Percentiles rank a stretch among this genome's conserved stretches.
Evolutionary conservation across 2,329 filamentous ascomycete genomes (phyloP).

Genomic region (Scedosporium minutisporum): DNA sequence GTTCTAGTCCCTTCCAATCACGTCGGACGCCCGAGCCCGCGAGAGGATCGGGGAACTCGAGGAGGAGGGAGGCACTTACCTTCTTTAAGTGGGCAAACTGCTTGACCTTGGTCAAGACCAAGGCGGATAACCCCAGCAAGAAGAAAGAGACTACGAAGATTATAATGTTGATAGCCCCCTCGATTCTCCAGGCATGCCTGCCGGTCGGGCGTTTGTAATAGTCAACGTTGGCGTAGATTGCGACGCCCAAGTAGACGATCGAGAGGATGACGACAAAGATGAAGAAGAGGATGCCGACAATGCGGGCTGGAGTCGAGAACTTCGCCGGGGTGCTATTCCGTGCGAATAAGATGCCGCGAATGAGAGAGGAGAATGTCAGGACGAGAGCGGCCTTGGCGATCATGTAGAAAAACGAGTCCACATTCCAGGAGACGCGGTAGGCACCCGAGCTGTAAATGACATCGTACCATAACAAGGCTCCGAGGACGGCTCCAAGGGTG

Average conservation of each 20-base stretch:
- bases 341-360: not conserved
- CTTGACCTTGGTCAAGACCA: constrained; percentile 1
- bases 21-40: not conserved
- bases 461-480: not conserved
- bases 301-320: not conserved
- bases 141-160: not conserved
- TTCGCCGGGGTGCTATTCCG: not conserved
- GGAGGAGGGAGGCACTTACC: not conserved
- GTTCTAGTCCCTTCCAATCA: not conserved
- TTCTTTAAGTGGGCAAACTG: not conserved
- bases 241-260: not conserved
- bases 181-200: not conserved
- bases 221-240: not conserved
- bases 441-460: not conserved
- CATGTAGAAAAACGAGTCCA: not conserved
- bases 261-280: not conserved
- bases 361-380: not conserved
- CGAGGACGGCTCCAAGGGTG: not conserved
- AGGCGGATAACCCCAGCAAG: not conserved
- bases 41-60: not conserved
- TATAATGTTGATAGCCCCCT: not conserved
- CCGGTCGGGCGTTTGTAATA: too few species aligned
- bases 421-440: not conserved
- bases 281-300: not conserved
- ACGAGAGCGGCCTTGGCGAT: not conserved